Percentiles rank a stretch among this genome's conserved stretches.
phyloP scores from a whole-genome alignment of 192 early-diverging fungal genomes.

The Coemansia furcata region DNA sequence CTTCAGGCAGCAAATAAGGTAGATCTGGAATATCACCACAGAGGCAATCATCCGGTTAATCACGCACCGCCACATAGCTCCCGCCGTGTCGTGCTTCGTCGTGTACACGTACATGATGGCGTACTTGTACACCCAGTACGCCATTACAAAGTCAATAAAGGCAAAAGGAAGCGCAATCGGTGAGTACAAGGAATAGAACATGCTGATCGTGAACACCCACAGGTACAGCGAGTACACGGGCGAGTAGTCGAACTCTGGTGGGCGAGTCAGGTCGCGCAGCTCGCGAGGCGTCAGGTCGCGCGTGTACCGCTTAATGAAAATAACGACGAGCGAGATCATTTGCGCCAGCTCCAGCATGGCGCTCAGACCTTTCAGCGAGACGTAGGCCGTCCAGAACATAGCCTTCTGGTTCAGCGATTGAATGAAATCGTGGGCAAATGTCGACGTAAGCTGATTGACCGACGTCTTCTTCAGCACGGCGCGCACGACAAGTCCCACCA shows the following conservation, averaged over 20 bases:
- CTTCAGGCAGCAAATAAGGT: conserved; percentile 59
- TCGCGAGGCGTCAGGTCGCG: conserved; percentile 66
- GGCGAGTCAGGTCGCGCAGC: conserved; percentile 61
- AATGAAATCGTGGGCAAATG: conserved; percentile 39
- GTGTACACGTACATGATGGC: conserved; percentile 73
- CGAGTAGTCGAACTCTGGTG: conserved; percentile 71
- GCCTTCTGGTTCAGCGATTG: conserved; percentile 51
- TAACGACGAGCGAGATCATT: conserved; percentile 56
- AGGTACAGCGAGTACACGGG: conserved; percentile 65
- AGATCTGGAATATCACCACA: conserved; percentile 65
- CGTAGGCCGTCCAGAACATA: conserved; percentile 75
- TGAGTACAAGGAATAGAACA: conserved; percentile 69
- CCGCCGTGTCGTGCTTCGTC: conserved; percentile 68
- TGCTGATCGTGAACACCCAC: conserved; percentile 70
- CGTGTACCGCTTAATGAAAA: conserved; percentile 60
- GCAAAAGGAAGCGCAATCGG: conserved; percentile 68
- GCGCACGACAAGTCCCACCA: conserved; percentile 43
- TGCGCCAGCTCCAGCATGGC: conserved; percentile 71
- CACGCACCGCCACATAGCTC: conserved; percentile 67
- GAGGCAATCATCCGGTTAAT: conserved; percentile 68
- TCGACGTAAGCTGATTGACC: conserved; percentile 34
- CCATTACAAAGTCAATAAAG: conserved; percentile 60
- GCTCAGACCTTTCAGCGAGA: conserved; percentile 63
- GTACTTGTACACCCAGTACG: conserved; percentile 72
- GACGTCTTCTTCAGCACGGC: conserved; percentile 41